Evolutionary conservation across 2,329 filamentous ascomycete species (phyloP), one percentile per base, ranked within the genome.

Genomic region (Fusarium agapanthi): DNA sequence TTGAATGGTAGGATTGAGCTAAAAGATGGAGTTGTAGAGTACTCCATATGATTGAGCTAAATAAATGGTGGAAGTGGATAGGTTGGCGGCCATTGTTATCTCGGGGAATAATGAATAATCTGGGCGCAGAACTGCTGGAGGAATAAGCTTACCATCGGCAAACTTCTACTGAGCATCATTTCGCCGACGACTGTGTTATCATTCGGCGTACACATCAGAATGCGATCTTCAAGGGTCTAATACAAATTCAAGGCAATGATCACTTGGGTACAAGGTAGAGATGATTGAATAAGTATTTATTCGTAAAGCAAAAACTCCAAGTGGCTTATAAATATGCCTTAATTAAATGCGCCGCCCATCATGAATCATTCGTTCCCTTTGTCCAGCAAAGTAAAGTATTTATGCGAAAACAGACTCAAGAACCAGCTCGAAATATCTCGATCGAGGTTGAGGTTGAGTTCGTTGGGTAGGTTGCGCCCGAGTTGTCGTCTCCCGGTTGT

Each of bases 391-490:
- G 15, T 26, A 34, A 51, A 15, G 5, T 35, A 72, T 63, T 10
- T 75, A 76, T 65, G 72, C 72, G 50, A 76, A 76, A 10, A 76
- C 65, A 3, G 74, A 76, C 28, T 76, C 74, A 12, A 76, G 67
- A 22, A 76, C 70, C 13, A 61, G 37, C 26, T 73, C 61, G 18
- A 76, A 67, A 32, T 65, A 76, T 55, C 51, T 62, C 3, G 74
- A 65, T 53, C 61, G 65, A 54, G 73, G 51, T 53, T 65, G 51
- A 11, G 65, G 13, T n/a, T 28, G 22, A 24, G 38, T 41, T 14
- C 20, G 65, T 47, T 51, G 34, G 6, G 58, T 38, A 16, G 67
- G 37, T 18, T 57, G 58, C 47, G 41, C 37, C 26, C 59, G 65
- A 1, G 37, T 35, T 5, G 69, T 67, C 37, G 69, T 67, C 26